Evolutionary conservation across 345 rosid genomes (phyloP).

Genomic region (Brassica incana): DNA sequence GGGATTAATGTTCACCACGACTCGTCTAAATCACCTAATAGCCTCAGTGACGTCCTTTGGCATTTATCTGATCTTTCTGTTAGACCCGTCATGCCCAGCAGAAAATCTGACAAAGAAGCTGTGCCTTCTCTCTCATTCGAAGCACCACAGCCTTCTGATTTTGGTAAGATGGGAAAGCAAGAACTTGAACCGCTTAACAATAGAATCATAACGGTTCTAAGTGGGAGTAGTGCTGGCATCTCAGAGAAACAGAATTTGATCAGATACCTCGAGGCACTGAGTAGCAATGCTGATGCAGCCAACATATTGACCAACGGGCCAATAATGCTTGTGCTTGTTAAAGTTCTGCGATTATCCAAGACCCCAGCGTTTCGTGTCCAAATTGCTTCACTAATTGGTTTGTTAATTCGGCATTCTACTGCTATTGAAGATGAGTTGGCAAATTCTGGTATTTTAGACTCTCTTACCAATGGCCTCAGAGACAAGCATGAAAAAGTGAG

Average conservation of each 20-base stretch:
- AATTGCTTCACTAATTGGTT: conserved; percentile 88
- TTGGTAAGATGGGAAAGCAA: conserved; percentile 73
- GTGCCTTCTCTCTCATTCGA: conserved; percentile 81
- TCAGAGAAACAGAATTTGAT: conserved; percentile 88
- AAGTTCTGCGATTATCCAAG: conserved; percentile 87
- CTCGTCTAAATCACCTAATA: conserved; percentile 58
- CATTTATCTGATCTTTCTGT: conserved; percentile 94
- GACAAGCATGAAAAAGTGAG: conserved; percentile 94
- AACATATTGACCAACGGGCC: conserved; percentile 90
- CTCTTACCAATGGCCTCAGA: conserved; percentile 86
- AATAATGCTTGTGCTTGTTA: conserved; percentile 85
- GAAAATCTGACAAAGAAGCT: conserved; percentile 77
- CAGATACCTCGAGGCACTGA: conserved; percentile 85
- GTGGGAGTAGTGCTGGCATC: conserved; percentile 60
- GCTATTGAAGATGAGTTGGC: conserved; percentile 83
- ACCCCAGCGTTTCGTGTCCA: conserved; percentile 83
- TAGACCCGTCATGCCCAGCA: conserved; percentile 97
- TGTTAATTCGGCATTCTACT: conserved; percentile 91
- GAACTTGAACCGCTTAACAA: conserved; percentile 63
- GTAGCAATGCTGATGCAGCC: conserved; percentile 86
- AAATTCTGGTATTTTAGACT: conserved; percentile 82
- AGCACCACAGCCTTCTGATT: conserved; percentile 69
- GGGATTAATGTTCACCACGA: conserved; percentile 53
- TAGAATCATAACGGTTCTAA: conserved; percentile 56
- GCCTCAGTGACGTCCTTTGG: conserved; percentile 73